Conservation (phyloP, 2,329 filamentous ascomycete species). For the Aspergillus pseudonomiae region DNA sequence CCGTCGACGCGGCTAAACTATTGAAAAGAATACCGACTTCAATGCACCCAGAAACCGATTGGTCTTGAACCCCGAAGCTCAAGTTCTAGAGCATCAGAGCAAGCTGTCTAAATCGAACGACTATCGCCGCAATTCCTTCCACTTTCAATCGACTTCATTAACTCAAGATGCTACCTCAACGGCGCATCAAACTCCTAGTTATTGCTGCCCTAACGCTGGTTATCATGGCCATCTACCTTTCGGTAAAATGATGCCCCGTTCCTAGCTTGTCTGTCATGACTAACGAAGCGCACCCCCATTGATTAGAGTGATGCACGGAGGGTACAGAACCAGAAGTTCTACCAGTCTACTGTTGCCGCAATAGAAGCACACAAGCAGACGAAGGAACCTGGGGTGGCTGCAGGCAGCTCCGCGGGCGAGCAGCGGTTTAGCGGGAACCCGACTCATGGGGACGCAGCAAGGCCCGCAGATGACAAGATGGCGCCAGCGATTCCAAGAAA, state of each 20-base stretch:
- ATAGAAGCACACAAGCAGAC: slow-evolving; percentile 52
- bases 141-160: background rate
- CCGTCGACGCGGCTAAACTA: slow-evolving; percentile 13
- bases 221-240: slow-evolving; percentile 73
- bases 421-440: slow-evolving; percentile 70
- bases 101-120: background rate
- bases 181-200: slow-evolving; percentile 69
- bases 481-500: slow-evolving; percentile 40
- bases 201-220: slow-evolving; percentile 67
- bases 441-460: slow-evolving; percentile 55
- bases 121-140: background rate
- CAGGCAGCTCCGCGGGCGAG: slow-evolving; percentile 65
- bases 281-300: slow-evolving; percentile 12
- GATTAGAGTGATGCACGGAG: slow-evolving; percentile 43
- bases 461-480: slow-evolving; percentile 41
- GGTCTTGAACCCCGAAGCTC: background rate
- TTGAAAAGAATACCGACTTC: slow-evolving; percentile 5
- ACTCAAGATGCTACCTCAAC: slow-evolving; percentile 65
- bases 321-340: slow-evolving; percentile 53
- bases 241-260: slow-evolving; percentile 51
- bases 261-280: background rate
- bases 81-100: background rate
- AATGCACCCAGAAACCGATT: slow-evolving; percentile 10
- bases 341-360: slow-evolving; percentile 58
- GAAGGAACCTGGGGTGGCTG: slow-evolving; percentile 55